Conservation (phyloP, 805 yeast species). For the Dipodascopsis uninucleata region DNA sequence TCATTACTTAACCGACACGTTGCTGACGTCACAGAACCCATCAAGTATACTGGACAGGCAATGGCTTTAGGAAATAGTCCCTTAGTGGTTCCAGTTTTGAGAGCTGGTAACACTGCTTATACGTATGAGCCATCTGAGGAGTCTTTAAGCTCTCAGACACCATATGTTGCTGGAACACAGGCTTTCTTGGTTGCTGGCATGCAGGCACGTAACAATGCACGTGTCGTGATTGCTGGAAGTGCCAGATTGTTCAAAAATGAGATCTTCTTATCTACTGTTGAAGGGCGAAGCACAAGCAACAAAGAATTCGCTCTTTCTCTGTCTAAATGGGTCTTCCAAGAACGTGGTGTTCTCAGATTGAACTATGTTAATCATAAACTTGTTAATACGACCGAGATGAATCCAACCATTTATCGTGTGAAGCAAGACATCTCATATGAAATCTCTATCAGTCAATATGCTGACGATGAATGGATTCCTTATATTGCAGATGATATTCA, state of each 20-base stretch:
- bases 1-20: slow-evolving; percentile 13
- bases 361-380: slow-evolving; percentile 54
- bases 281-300: slow-evolving; percentile 30
- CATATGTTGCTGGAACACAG: slow-evolving; percentile 81
- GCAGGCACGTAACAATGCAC: slow-evolving; percentile 75
- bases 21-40: slow-evolving; percentile 18
- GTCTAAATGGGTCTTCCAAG: slow-evolving; percentile 71
- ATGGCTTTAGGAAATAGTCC: slow-evolving; percentile 70
- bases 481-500: slow-evolving; percentile 62
- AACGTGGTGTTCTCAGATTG: slow-evolving; percentile 58
- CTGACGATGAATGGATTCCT: slow-evolving; percentile 65
- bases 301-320: slow-evolving; percentile 45
- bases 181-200: slow-evolving; percentile 70
- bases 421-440: slow-evolving; percentile 62
- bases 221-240: slow-evolving; percentile 80
- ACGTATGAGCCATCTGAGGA: slow-evolving; percentile 44
- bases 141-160: slow-evolving; percentile 42
- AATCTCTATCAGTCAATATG: slow-evolving; percentile 43
- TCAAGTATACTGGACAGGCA: slow-evolving; percentile 51
- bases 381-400: slow-evolving; percentile 36
- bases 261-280: slow-evolving; percentile 28
- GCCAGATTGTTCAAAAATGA: slow-evolving; percentile 48
- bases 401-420: slow-evolving; percentile 56
- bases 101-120: slow-evolving; percentile 63
- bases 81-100: slow-evolving; percentile 63